A percentile compares a stretch with the other conserved stretches of the same genome.
phyloP scores from a whole-genome alignment of 768 basidiomycete species.

The Leccinum imitatum region DNA sequence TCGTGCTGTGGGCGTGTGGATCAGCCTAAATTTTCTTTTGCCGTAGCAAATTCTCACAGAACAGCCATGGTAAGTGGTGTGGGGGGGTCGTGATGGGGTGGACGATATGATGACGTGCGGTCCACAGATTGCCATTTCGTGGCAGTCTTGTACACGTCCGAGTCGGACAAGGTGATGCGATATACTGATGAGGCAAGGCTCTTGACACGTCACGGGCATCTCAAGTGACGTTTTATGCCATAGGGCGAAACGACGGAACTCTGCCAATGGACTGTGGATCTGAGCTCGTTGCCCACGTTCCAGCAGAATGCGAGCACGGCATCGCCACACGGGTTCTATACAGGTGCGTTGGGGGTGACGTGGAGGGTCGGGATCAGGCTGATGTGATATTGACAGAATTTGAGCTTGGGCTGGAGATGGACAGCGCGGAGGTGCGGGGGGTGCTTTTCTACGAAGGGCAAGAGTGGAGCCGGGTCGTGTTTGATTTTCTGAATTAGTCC shows the following conservation, averaged over 20 bases:
- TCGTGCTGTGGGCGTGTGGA: conserved; percentile 5
- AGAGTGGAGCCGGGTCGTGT: conserved; percentile 78
- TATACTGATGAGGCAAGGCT: conserved; percentile 72
- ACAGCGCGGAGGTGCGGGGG: conserved; percentile 82
- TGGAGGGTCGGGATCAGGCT: background rate
- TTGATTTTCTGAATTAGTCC: conserved; percentile 45
- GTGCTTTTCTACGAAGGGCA: conserved; percentile 63
- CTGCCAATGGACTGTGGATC: conserved; percentile 87
- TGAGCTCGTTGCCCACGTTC: conserved; percentile 76
- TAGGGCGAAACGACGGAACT: conserved; percentile 69
- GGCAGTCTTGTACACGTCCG: conserved; percentile 79
- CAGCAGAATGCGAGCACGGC: conserved; percentile 64
- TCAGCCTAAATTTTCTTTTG: conserved; percentile 12
- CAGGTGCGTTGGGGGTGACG: conserved; percentile 43
- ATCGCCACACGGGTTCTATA: conserved; percentile 69
- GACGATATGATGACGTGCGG: conserved; percentile 1
- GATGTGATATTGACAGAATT: conserved; percentile 52
- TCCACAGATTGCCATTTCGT: conserved; percentile 70
- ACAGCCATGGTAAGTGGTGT: conserved; percentile 40
- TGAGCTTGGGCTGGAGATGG: conserved; percentile 79
- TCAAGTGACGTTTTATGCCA: conserved; percentile 25
- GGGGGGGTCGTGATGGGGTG: background rate
- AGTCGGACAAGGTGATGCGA: conserved; percentile 71
- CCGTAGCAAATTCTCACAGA: conserved; percentile 70
- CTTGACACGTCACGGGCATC: conserved; percentile 16